Conservation (phyloP, 306 rosid species). For the Albizia julibrissin region DNA sequence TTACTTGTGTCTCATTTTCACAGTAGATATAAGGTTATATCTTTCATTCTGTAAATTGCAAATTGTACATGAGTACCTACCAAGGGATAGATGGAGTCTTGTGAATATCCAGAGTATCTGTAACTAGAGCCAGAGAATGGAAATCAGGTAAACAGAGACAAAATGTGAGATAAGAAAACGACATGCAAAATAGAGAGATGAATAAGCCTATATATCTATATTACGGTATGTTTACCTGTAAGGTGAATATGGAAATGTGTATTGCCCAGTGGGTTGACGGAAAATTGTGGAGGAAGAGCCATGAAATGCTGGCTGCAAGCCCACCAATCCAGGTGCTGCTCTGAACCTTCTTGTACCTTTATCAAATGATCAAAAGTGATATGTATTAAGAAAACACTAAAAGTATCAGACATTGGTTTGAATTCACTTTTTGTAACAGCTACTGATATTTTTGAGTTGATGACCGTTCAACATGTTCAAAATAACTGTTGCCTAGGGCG, state of each 20-base stretch:
- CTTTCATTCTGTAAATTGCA: background rate
- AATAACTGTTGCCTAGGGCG: background rate
- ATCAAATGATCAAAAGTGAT: background rate
- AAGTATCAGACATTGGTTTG: background rate
- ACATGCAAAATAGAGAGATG: background rate
- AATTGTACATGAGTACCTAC: constrained; percentile 38
- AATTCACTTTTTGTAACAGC: background rate
- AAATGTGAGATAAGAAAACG: background rate
- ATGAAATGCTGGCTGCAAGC: constrained; percentile 62
- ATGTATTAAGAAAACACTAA: background rate
- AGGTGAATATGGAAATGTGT: constrained; percentile 77
- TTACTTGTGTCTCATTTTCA: background rate
- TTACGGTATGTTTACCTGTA: constrained; percentile 61
- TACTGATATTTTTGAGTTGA: background rate
- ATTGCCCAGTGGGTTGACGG: constrained; percentile 73
- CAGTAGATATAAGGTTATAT: background rate
- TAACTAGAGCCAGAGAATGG: constrained; percentile 12
- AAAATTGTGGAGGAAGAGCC: constrained; percentile 67
- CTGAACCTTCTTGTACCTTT: constrained; percentile 69
- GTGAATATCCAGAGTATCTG: constrained; percentile 87
- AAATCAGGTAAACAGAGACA: background rate
- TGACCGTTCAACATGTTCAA: background rate
- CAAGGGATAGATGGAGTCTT: constrained; percentile 68
- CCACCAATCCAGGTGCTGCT: constrained; percentile 58
- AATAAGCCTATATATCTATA: background rate